Base-by-base conservation (phyloP, 2,329 filamentous ascomycete species). In the Aspergillus amoenus region DNA sequence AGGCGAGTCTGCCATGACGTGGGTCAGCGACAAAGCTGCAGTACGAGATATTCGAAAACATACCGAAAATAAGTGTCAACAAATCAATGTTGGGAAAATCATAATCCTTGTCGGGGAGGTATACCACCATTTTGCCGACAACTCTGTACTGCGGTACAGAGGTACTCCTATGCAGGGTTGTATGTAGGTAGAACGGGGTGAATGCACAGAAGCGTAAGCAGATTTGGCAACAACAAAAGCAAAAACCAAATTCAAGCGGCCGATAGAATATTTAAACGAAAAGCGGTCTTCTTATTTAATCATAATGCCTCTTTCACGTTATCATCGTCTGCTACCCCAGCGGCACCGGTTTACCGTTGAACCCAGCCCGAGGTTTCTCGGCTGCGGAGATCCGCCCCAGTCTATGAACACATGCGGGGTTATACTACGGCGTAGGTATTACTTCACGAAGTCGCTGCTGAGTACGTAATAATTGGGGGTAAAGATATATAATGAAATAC, bases 71-170 rank as follows among this genome's bases (percentile, higher is more conserved):
- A 21, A 61, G 47, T 4, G 52, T 56, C 32, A 61, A 27, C 18
- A 61, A 22, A 43, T 61, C 59, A 47, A 59, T 53, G 43, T 52
- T 47, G 12, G 59, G 59, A 34, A 61, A 44, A 13, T 56, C 50
- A 49, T 54, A 59, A 44, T 59, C 56, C n/a, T 59, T 61, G 7
- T 59, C 56, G 17, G 59, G 56, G 4, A 59, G 59, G 30, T 61
- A 61, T 30, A 61, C 56, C 53, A 61, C 58, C 55, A 52, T 57
- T 9, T 53, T 53, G 42, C 40, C 34, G 17, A 22, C 13, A 18
- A 17, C 5, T 24, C 9, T 18, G 17, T 22, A 12, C 21, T 17
- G 21, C 12, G 17, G 17, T 3, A 21, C 15, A n/a, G 5, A 18
- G 15, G 15, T 21, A 8, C 13, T n/a, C 7, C 13, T 41, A 21